phyloP scores from a whole-genome alignment of 1,139 yeast genomes.

The Spathaspora sp. region DNA sequence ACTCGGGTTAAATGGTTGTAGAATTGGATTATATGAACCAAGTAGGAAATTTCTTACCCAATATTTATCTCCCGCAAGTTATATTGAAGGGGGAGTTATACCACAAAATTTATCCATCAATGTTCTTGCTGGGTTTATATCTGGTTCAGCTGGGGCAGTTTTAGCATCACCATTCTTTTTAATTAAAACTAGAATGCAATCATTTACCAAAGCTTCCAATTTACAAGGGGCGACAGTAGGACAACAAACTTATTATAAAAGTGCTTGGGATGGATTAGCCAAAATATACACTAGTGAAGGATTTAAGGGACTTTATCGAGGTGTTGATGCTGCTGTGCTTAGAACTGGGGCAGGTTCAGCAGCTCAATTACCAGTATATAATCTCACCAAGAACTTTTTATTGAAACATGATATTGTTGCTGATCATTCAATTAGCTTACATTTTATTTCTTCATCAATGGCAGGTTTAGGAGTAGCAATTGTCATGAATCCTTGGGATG shows the following conservation, averaged over 20 bases:
- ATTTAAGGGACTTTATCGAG: slow-evolving; percentile 75
- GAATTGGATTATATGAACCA: slow-evolving; percentile 94
- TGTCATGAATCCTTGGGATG: slow-evolving; percentile 98
- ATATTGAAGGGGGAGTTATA: slow-evolving; percentile 35
- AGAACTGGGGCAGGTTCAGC: slow-evolving; percentile 96
- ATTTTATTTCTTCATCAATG: slow-evolving; percentile 70
- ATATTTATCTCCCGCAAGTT: slow-evolving; percentile 50
- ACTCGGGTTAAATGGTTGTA: slow-evolving; percentile 86
- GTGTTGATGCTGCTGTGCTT: slow-evolving; percentile 90
- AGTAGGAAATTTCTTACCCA: slow-evolving; percentile 61
- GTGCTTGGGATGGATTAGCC: slow-evolving; percentile 65
- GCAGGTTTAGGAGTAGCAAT: slow-evolving; percentile 93
- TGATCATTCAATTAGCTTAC: slow-evolving; percentile 67
- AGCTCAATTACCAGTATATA: slow-evolving; percentile 93
- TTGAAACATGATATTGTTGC: slow-evolving; percentile 48
- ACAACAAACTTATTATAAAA: slow-evolving; percentile 84
- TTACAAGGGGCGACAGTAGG: slow-evolving; percentile 62
- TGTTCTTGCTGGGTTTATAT: slow-evolving; percentile 76
- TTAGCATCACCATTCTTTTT: slow-evolving; percentile 89
- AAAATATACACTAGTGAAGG: slow-evolving; percentile 71
- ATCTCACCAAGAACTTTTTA: slow-evolving; percentile 65
- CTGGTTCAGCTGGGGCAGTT: slow-evolving; percentile 89
- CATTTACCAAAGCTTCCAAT: slow-evolving; percentile 53
- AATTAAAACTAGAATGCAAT: slow-evolving; percentile 94
- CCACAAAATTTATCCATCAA: slow-evolving; percentile 64